Conservation (phyloP, 2,329 filamentous ascomycete species). For the Penicillium rolfsii region DNA sequence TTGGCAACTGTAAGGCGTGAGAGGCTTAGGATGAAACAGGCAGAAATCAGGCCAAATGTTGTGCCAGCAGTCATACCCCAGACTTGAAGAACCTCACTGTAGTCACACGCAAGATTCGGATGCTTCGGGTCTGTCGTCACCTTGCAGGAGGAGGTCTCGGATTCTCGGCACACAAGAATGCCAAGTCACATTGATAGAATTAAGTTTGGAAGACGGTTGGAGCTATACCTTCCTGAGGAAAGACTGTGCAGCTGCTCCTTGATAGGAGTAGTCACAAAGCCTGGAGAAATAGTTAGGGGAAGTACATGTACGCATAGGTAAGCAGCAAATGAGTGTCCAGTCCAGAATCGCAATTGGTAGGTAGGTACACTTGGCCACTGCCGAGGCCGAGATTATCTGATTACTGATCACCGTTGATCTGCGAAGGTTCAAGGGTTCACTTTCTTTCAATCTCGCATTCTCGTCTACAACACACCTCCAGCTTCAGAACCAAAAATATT, state of each 20-base stretch:
- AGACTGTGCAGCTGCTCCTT: neutral
- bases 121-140: neutral
- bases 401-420: neutral
- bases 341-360: too few relatives aligned
- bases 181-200: neutral
- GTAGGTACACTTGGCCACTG: neutral
- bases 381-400: conserved; percentile 4
- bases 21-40: too few relatives aligned
- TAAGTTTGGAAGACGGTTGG: neutral
- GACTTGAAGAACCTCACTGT: too few relatives aligned
- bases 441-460: neutral
- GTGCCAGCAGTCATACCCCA: too few relatives aligned
- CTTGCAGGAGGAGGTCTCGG: neutral
- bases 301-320: neutral
- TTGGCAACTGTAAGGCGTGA: too few relatives aligned
- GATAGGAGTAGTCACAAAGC: neutral
- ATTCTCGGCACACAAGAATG: neutral
- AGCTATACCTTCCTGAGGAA: neutral
- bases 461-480: neutral
- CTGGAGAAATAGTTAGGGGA: neutral
- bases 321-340: too few relatives aligned
- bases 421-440: neutral
- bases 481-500: neutral
- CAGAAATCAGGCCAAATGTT: too few relatives aligned
- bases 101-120: neutral